phyloP scores from a whole-genome alignment of 306 rosid species.

The Boehmeria nivea region DNA sequence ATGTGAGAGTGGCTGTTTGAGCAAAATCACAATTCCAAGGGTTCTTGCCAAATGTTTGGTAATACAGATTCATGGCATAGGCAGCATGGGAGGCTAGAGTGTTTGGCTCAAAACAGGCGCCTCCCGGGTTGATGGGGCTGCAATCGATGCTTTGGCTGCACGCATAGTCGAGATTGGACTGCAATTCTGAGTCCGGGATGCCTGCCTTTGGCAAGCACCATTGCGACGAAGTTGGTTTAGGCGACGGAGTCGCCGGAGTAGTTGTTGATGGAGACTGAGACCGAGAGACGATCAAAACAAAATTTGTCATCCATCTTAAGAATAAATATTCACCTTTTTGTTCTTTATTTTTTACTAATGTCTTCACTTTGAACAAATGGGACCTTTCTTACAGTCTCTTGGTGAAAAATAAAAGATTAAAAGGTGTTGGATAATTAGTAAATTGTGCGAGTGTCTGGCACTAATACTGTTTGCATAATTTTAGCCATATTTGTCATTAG shows the following conservation, averaged over 20 bases:
- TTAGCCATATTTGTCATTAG: no score
- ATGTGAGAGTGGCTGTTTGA: conserved; percentile 66
- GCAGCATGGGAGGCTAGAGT: conserved; percentile 67
- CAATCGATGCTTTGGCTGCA: conserved; percentile 64
- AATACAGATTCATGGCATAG: conserved; percentile 89
- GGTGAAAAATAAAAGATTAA: no score
- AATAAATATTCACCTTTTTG: no score
- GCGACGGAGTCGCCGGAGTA: conserved; percentile 25
- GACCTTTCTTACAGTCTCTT: no score
- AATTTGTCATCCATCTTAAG: no score
- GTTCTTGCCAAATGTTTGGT: conserved; percentile 44
- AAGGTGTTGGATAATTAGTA: no score
- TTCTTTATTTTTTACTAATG: no score
- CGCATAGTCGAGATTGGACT: conserved; percentile 64
- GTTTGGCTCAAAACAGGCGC: conserved; percentile 78
- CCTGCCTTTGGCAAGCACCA: conserved; percentile 85
- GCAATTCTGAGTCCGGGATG: conserved; percentile 53
- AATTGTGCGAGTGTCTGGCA: no score
- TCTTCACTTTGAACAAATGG: no score
- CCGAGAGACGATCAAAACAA: not conserved
- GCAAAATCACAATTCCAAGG: conserved; percentile 91
- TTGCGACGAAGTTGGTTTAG: conserved; percentile 25
- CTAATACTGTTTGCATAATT: no score
- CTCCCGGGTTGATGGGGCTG: conserved; percentile 62
- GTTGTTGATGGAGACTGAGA: conserved; percentile 38